phyloP scores from a whole-genome alignment of 208 protist species.

The Acanthamoeba royreba region DNA sequence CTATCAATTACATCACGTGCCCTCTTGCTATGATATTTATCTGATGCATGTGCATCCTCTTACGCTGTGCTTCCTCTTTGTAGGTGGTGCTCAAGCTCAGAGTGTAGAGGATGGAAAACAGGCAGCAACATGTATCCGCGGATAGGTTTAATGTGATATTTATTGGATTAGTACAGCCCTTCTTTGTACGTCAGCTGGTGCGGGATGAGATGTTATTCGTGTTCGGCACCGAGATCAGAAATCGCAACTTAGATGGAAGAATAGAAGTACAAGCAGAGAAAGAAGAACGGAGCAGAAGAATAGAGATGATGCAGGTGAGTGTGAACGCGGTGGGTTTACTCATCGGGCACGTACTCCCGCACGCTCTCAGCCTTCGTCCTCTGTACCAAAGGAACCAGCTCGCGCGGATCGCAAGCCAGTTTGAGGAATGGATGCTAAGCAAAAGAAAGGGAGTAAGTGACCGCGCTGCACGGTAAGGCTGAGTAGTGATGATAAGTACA shows the following conservation, averaged over 20 bases:
- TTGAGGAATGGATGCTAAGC: slow-evolving; percentile 35
- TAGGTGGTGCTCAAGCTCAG: neutral
- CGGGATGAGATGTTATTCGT: neutral
- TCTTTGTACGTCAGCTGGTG: too few relatives aligned
- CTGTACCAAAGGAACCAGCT: neutral
- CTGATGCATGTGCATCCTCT: neutral
- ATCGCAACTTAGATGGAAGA: too few relatives aligned
- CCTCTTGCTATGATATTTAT: neutral
- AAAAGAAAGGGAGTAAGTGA: too few relatives aligned
- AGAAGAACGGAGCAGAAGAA: neutral
- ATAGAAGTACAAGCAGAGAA: neutral
- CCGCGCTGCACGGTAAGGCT: neutral
- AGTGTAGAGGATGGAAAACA: neutral
- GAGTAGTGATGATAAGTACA: neutral
- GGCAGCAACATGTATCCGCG: neutral
- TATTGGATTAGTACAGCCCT: too few relatives aligned
- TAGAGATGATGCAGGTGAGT: neutral
- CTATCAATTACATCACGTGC: neutral
- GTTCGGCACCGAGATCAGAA: too few relatives aligned
- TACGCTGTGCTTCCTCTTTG: neutral
- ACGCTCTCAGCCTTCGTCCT: slow-evolving; percentile 19
- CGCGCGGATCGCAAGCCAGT: neutral
- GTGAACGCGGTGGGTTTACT: neutral
- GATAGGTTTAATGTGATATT: too few relatives aligned
- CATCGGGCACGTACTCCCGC: neutral